These are phyloP conservation scores for Tarenaya hassleriana DNA, from an alignment of 345 rosid genomes.

Conservation along the genomic window DNA sequence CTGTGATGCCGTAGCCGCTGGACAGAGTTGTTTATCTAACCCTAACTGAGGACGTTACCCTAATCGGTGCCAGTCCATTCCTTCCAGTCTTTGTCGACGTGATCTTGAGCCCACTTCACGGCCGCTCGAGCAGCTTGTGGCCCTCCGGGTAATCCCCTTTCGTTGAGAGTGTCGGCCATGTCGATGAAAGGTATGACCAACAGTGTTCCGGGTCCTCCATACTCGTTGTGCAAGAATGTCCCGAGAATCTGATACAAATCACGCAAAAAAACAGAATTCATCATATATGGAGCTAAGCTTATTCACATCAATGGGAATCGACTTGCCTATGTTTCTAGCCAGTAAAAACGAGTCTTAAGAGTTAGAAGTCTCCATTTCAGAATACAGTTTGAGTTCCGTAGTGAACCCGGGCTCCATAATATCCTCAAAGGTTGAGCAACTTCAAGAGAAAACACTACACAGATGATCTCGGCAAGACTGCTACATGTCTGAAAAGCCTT, in stretches of 20 bases:
- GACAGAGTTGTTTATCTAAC: conserved; percentile 13
- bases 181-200: conserved; percentile 82
- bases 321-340: too few species aligned
- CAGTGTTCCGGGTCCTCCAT: conserved; percentile 94
- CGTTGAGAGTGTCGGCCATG: conserved; percentile 84
- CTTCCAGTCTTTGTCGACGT: conserved; percentile 90
- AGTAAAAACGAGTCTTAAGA: too few species aligned
- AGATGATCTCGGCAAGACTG: too few species aligned
- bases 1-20: too few species aligned
- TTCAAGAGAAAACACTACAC: too few species aligned
- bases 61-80: conserved; percentile 64
- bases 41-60: background rate
- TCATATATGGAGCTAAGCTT: too few species aligned
- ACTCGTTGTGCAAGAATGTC: conserved; percentile 68
- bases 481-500: too few species aligned
- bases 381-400: too few species aligned
- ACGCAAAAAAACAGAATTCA: background rate
- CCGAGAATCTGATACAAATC: conserved; percentile 52
- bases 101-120: conserved; percentile 77
- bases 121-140: conserved; percentile 91
- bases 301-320: too few species aligned
- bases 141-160: conserved; percentile 74
- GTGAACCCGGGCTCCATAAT: too few species aligned
- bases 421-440: too few species aligned
- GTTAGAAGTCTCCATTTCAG: too few species aligned